Evolutionary conservation across 257 asterid genomes (phyloP), one percentile per base, ranked within the genome.

Genomic region (Plantago ovata): DNA sequence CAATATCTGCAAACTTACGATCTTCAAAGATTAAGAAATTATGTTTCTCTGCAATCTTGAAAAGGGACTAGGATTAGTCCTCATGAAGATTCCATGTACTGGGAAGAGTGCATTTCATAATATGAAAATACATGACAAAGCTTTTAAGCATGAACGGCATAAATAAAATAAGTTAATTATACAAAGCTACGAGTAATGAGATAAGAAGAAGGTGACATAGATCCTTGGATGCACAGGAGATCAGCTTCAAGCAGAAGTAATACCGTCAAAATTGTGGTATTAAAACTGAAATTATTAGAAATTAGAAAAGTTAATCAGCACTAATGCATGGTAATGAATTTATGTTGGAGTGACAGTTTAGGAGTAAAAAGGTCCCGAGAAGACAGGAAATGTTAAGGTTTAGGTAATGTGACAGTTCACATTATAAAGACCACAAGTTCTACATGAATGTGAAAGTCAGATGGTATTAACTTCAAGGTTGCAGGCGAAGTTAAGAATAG

Each of bases 1-100:
- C 98, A 79, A 92, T 92, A 78, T 92, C 98, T 69, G 98, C 97
- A 72, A 92, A 92, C 71, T 92, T 92, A 22, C 96, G 86, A 66
- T 88, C 98, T 74, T 92, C 98, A 36, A 92, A 92, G 63, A 92
- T 85, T 64, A 88, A 75, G 77, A 92, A 92, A 69, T 81, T 82
- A 61, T 88, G 95, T 61, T 86, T 88, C 38, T 85, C 95, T 75
- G 95, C 97, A 60, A 92, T 84, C 98, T 88, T 72, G 71, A 72
- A 45, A 73, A 68, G 42, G 69, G 43, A 58, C 68, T 52, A 71
- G 42, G 69, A 60, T 71, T 58, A 83, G 58, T 53, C 57, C n/a
- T 19, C 6, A 38, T 14, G 19, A 24, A 47, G 41, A 38, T 10
- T 58, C 13, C 5, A 52, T 14, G 43, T 28, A 39, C 54, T 53